phyloP scores from a whole-genome alignment of 495 filamentous ascomycete species.

The Penicillium diatomitis region DNA sequence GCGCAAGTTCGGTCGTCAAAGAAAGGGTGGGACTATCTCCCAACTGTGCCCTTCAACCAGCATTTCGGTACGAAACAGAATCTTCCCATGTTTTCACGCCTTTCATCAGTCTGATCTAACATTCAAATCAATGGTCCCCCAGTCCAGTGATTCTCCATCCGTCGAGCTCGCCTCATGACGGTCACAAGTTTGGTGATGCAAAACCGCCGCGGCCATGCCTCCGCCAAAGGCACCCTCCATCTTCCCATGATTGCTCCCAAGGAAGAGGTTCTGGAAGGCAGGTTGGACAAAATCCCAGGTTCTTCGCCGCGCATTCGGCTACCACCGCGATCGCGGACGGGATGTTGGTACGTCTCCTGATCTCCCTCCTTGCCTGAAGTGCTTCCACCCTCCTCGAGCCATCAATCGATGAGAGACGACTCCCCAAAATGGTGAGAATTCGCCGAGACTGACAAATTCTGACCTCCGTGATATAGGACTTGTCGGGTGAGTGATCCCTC shows the following conservation, averaged over 20 bases:
- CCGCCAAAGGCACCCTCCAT: slow-evolving; percentile 28
- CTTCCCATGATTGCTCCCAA: slow-evolving; percentile 44
- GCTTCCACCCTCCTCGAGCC: slow-evolving; percentile 5
- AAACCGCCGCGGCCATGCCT: slow-evolving; percentile 23
- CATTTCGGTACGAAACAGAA: too few species aligned
- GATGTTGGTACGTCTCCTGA: slow-evolving; percentile 39
- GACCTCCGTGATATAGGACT: slow-evolving; percentile 24
- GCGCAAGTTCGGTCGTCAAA: too few species aligned
- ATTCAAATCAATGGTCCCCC: slow-evolving; percentile 1
- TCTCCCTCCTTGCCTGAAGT: too few species aligned
- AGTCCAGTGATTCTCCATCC: slow-evolving; percentile 4
- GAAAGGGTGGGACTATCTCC: too few species aligned
- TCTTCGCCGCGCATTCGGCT: slow-evolving; percentile 38
- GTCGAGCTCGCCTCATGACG: slow-evolving; percentile 25
- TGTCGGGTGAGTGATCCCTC: slow-evolving; percentile 35
- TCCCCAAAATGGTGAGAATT: background rate
- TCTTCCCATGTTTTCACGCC: too few species aligned
- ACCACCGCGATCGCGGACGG: slow-evolving; percentile 44
- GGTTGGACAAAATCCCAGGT: slow-evolving; percentile 20
- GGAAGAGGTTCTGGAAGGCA: slow-evolving; percentile 23
- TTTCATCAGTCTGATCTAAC: too few species aligned
- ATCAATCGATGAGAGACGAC: background rate
- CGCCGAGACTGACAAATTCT: slow-evolving; percentile 3
- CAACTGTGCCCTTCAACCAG: too few species aligned
- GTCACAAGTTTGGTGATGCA: slow-evolving; percentile 30